Evolutionary conservation across 2,329 filamentous ascomycete species (phyloP).

Genomic region (Thelonectria discophora): DNA sequence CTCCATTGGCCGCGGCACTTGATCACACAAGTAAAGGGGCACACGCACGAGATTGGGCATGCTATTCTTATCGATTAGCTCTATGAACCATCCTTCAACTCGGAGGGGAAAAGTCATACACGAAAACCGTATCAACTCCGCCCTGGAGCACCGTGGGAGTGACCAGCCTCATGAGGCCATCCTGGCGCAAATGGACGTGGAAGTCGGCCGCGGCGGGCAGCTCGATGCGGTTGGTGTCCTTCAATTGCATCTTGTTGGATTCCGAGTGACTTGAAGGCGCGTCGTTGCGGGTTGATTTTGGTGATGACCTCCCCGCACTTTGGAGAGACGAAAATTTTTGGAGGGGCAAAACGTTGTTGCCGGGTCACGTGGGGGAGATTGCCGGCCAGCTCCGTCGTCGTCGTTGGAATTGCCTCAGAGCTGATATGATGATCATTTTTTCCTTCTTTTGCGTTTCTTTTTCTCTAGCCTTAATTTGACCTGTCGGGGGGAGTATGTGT

Average conservation of each 20-base stretch:
- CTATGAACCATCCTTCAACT: slow-evolving; percentile 22
- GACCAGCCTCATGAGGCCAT: slow-evolving; percentile 67
- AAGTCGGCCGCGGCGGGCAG: slow-evolving; percentile 73
- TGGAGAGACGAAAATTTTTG: no score
- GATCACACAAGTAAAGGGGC: slow-evolving; percentile 11
- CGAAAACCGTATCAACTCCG: slow-evolving; percentile 71
- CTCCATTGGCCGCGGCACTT: slow-evolving; percentile 17
- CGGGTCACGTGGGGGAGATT: no score
- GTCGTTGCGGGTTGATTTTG: no score
- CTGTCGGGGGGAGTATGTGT: no score
- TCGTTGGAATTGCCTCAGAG: no score
- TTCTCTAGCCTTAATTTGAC: no score
- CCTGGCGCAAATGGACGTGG: slow-evolving; percentile 77
- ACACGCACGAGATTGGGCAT: slow-evolving; percentile 68
- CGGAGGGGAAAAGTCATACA: slow-evolving; percentile 45
- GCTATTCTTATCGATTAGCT: slow-evolving; percentile 36
- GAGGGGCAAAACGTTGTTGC: no score
- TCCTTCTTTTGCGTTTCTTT: no score
- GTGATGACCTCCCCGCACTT: no score
- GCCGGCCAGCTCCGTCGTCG: no score
- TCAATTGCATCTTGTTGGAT: slow-evolving; percentile 11
- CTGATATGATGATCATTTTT: no score
- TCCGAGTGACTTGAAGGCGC: background rate
- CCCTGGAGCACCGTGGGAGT: slow-evolving; percentile 63
- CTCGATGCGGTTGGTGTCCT: slow-evolving; percentile 45